Base-by-base conservation (phyloP, 345 rosid genomes). In the Trapa incisa region DNA sequence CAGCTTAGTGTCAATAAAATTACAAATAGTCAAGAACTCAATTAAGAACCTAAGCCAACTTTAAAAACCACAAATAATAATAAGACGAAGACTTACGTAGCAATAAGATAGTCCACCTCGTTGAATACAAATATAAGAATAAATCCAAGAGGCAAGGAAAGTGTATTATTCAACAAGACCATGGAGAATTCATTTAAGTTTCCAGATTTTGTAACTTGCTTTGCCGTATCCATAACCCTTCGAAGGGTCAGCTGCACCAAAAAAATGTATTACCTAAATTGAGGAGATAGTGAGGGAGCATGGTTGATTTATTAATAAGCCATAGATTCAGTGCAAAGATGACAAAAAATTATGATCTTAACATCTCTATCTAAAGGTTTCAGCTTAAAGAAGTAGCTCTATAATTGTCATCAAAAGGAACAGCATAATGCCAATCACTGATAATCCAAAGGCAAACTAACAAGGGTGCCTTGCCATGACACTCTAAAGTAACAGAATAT, bases 161-260 rank as follows among this genome's bases (percentile, higher is more conserved):
- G 96, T 22, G 86, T 80, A 78, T 94, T 94, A 72, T 94, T 94
- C 52, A 94, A 94, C 76, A 94, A 76, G 81, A 94, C 97, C 99
- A 94, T 94, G 6, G 99, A 86, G 77, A 94, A 89, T 76, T 94
- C 99, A 42, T 91, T 91, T 78, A 94, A 84, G 77, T 84, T 87
- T 73, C 99, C 99, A 52, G 96, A 87, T 77, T 77, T 86, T 5
- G 97, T 89, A 68, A 80, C 86, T 72, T 83, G 96, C 87, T 94
- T 94, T 36, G 99, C 97, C 1, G 97, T 87, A 78, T 94, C 99
- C 99, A 94, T 94, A 69, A 89, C 87, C 82, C 84, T 86, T 61
- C 96, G 95, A 63, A 89, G 78, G 48, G 96, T 94, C 75, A 94
- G 79, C 99, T 94, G 85, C 84, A 83, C 63, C 68, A 70, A 22